These are phyloP conservation scores for Ustilago shanxiensis DNA, from an alignment of 1,284 basidiomycete species.

Conservation along the genomic window DNA sequence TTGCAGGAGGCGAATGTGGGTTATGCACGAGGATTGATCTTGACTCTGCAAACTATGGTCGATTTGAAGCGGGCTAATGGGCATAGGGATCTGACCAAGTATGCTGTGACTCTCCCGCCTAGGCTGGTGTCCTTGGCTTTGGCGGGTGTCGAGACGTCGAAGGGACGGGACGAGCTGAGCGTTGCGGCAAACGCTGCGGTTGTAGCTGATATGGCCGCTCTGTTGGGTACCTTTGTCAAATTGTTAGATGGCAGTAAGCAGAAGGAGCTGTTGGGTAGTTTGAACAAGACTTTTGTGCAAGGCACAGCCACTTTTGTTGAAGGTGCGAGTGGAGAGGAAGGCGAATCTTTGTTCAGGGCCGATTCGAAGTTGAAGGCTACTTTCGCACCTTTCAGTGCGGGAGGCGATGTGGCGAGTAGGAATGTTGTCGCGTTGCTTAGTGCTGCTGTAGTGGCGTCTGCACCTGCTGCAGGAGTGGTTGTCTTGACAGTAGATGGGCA, in stretches of 20 bases:
- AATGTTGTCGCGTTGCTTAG: constrained; percentile 35
- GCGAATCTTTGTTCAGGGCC: constrained; percentile 6
- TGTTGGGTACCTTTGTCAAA: constrained; percentile 54
- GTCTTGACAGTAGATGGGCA: neutral
- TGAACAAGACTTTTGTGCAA: constrained; percentile 46
- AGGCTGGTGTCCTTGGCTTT: constrained; percentile 50
- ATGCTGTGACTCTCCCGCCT: constrained; percentile 51
- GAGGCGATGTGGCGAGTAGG: constrained; percentile 13
- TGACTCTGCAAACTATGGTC: constrained; percentile 61
- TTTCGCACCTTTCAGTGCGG: constrained; percentile 11
- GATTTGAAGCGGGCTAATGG: constrained; percentile 54
- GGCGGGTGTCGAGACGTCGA: constrained; percentile 15
- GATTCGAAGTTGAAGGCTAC: constrained; percentile 8
- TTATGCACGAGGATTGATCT: constrained; percentile 63
- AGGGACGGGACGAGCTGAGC: constrained; percentile 1
- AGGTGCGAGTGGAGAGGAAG: neutral
- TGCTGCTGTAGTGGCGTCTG: constrained; percentile 38
- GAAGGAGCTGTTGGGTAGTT: constrained; percentile 37
- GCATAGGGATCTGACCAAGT: constrained; percentile 52
- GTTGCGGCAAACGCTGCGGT: constrained; percentile 50
- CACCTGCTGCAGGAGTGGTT: constrained; percentile 22
- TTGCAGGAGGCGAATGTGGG: constrained; percentile 56
- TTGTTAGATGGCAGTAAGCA: constrained; percentile 45
- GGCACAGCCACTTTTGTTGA: neutral
- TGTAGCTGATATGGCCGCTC: constrained; percentile 51